Evolutionary conservation across 1,284 basidiomycete species (phyloP).

Genomic region (Tranzscheliella williamsii): DNA sequence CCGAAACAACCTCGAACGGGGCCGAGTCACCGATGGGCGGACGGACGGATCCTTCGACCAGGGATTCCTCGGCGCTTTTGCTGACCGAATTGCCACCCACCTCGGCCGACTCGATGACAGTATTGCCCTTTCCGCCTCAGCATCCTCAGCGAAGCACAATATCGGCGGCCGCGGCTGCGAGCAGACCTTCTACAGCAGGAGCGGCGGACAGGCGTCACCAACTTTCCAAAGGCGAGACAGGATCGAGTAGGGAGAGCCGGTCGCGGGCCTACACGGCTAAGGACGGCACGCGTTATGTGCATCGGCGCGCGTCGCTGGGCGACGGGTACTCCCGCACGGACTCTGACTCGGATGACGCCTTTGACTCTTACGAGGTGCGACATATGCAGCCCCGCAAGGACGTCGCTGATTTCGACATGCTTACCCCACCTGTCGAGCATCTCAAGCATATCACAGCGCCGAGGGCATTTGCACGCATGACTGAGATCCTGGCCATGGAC

Average conservation of each 20-base stretch:
- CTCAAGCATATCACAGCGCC: conserved; percentile 32
- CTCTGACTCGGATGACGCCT: background rate
- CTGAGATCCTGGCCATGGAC: conserved; percentile 26
- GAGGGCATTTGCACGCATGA: conserved; percentile 13
- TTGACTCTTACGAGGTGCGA: background rate
- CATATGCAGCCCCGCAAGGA: conserved; percentile 44
- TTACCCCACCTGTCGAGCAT: conserved; percentile 47
- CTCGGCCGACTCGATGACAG: too few relatives aligned
- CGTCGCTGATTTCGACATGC: conserved; percentile 46
- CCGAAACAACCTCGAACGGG: too few relatives aligned
- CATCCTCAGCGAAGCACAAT: too few relatives aligned
- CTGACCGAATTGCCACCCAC: too few relatives aligned
- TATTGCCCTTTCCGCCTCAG: too few relatives aligned
- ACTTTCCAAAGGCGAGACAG: background rate
- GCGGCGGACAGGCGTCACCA: background rate
- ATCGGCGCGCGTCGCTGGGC: conserved; percentile 3
- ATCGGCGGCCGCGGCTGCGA: too few relatives aligned
- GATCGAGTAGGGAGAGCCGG: background rate
- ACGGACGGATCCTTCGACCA: too few relatives aligned
- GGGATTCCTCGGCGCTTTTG: too few relatives aligned
- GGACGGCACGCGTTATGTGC: background rate
- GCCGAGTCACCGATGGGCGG: too few relatives aligned
- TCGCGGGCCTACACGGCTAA: background rate
- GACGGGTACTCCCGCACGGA: conserved; percentile 2
- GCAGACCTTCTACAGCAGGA: background rate